Evolutionary conservation across 2,329 filamentous ascomycete species (phyloP).

Genomic region (Penicillium sp.): DNA sequence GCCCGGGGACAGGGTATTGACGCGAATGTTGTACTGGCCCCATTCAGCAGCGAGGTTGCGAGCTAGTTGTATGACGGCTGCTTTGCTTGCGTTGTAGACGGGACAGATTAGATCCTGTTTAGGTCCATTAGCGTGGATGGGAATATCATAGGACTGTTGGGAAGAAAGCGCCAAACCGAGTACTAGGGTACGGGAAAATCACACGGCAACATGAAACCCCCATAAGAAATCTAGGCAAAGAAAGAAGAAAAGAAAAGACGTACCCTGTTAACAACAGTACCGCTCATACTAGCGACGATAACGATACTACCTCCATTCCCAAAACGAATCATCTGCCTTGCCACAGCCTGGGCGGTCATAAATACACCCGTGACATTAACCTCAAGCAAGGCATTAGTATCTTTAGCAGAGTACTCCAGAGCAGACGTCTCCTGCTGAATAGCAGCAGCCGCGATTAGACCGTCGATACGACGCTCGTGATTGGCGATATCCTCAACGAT

Average conservation of each 20-base stretch:
- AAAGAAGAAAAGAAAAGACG: accelerated
- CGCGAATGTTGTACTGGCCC: slow-evolving; percentile 8
- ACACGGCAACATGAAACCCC: background rate
- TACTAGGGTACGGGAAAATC: too few relatives aligned
- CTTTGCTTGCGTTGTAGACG: slow-evolving; percentile 4
- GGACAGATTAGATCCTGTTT: slow-evolving; percentile 16
- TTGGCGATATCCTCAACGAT: slow-evolving; percentile 68
- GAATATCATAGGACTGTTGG: too few relatives aligned
- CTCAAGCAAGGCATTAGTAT: slow-evolving; percentile 62
- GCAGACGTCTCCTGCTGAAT: slow-evolving; percentile 78
- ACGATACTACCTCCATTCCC: slow-evolving; percentile 61
- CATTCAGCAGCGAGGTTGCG: slow-evolving; percentile 1
- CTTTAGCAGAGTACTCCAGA: slow-evolving; percentile 68
- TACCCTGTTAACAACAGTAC: slow-evolving; percentile 55
- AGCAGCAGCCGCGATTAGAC: slow-evolving; percentile 70
- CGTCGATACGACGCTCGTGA: slow-evolving; percentile 71
- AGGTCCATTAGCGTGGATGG: too few relatives aligned
- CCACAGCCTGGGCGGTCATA: slow-evolving; percentile 62
- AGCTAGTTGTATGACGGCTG: background rate
- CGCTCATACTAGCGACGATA: slow-evolving; percentile 64
- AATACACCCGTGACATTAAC: slow-evolving; percentile 62
- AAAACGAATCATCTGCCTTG: slow-evolving; percentile 63
- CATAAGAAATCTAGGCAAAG: background rate
- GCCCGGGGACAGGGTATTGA: slow-evolving; percentile 10
- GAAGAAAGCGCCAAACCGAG: too few relatives aligned